Evolutionary conservation across 2,329 filamentous ascomycete genomes (phyloP).

Genomic region (Calonectria pteridis): DNA sequence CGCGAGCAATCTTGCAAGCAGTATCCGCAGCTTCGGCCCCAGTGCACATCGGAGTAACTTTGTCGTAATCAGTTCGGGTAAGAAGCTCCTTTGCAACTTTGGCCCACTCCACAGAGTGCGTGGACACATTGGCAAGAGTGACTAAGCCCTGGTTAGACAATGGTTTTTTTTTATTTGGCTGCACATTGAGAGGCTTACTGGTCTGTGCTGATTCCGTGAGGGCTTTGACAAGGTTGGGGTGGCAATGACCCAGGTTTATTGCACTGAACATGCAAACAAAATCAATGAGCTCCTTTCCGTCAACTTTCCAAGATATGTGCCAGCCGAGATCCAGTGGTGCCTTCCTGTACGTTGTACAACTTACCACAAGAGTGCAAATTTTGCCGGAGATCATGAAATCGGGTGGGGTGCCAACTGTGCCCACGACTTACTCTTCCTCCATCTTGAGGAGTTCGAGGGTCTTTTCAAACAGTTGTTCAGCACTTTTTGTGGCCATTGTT

Average conservation of each 20-base stretch:
- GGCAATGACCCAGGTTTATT: slow-evolving; percentile 28
- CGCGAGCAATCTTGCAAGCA: slow-evolving; percentile 34
- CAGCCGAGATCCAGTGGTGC: background rate
- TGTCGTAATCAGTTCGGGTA: slow-evolving; percentile 30
- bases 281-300: slow-evolving; percentile 30
- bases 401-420: slow-evolving; percentile 22
- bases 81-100: slow-evolving; percentile 30
- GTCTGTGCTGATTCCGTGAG: slow-evolving; percentile 18
- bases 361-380: slow-evolving; percentile 26
- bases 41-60: slow-evolving; percentile 30
- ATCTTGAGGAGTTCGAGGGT: slow-evolving; percentile 25
- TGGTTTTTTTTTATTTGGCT: background rate
- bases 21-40: slow-evolving; percentile 37
- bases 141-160: background rate
- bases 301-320: slow-evolving; percentile 16
- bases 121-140: slow-evolving; percentile 31
- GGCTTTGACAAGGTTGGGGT: slow-evolving; percentile 27
- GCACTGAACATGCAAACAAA: slow-evolving; percentile 31
- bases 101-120: slow-evolving; percentile 23
- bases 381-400: slow-evolving; percentile 29
- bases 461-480: slow-evolving; percentile 20
- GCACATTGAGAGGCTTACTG: background rate
- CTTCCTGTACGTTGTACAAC: background rate
- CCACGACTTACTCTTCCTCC: slow-evolving; percentile 25
- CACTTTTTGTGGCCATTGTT: slow-evolving; percentile 23